phyloP scores from a whole-genome alignment of 257 asterid species.

The Fraxinus anomala region DNA sequence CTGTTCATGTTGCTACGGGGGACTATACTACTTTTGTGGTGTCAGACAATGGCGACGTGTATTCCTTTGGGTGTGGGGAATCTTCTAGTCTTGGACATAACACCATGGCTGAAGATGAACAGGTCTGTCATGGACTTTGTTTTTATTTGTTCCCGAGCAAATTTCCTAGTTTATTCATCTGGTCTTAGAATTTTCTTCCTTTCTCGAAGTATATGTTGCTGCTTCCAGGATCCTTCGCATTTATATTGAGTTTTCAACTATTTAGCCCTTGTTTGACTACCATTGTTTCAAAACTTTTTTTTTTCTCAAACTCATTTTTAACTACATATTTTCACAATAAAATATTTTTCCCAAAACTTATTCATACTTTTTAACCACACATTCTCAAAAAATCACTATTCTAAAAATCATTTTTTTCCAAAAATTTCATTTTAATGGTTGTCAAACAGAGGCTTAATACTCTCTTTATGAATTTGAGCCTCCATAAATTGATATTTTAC shows the following conservation, averaged over 20 bases:
- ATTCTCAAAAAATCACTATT: too few species aligned
- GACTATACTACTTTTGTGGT: slow-evolving; percentile 97
- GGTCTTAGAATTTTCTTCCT: not conserved
- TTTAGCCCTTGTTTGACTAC: too few species aligned
- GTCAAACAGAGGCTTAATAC: not conserved
- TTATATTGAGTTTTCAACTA: not conserved
- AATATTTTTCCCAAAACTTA: too few species aligned
- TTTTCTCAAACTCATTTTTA: too few species aligned
- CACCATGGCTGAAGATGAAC: slow-evolving; percentile 58
- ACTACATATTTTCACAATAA: too few species aligned
- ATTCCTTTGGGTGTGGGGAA: slow-evolving; percentile 96
- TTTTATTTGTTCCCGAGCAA: not conserved
- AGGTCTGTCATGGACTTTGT: slow-evolving; percentile 50
- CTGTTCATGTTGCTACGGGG: slow-evolving; percentile 93
- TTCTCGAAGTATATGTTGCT: not conserved
- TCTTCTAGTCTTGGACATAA: slow-evolving; percentile 95
- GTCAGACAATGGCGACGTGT: slow-evolving; percentile 78
- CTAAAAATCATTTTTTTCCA: too few species aligned
- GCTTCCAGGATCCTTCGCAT: not conserved
- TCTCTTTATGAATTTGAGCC: not conserved
- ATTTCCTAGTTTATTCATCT: not conserved
- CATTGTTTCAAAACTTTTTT: too few species aligned
- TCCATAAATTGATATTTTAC: not conserved
- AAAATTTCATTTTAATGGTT: too few species aligned
- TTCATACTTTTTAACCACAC: too few species aligned